phyloP scores from a whole-genome alignment of 2,329 filamentous ascomycete species.

The Sporothrix phasma region DNA sequence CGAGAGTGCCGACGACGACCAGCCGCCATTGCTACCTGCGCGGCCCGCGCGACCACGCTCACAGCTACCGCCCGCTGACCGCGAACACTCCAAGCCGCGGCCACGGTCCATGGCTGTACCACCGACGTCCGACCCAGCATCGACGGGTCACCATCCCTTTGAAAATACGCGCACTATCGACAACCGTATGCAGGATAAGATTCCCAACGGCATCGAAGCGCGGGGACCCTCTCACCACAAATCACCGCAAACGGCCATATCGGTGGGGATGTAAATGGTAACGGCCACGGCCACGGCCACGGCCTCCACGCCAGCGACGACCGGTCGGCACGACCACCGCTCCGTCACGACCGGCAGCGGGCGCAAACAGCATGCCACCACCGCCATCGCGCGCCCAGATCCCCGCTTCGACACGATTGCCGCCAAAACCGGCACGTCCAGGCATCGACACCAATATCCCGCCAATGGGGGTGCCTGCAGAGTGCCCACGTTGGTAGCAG shows the following conservation, averaged over 20 bases:
- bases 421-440: slow-evolving; percentile 16
- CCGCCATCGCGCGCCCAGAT: not conserved
- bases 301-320: no score
- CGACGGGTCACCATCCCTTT: slow-evolving; percentile 38
- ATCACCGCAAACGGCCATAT: not conserved
- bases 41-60: slow-evolving; percentile 44
- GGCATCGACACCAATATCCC: slow-evolving; percentile 22
- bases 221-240: slow-evolving; percentile 10
- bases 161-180: slow-evolving; percentile 33
- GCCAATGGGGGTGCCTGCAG: not conserved
- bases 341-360: slow-evolving; percentile 40
- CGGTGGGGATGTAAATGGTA: not conserved
- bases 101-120: slow-evolving; percentile 4
- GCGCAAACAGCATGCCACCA: slow-evolving; percentile 23
- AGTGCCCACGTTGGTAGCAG: not conserved
- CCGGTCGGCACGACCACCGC: slow-evolving; percentile 30
- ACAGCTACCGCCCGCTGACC: slow-evolving; percentile 20
- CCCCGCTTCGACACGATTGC: slow-evolving; percentile 12
- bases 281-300: not conserved
- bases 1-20: slow-evolving; percentile 45
- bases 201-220: slow-evolving; percentile 30
- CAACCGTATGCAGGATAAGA: slow-evolving; percentile 35
- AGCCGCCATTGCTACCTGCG: slow-evolving; percentile 39
- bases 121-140: slow-evolving; percentile 40
- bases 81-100: slow-evolving; percentile 14